Evolutionary conservation across 257 asterid species (phyloP), one percentile per base, ranked within the genome.

Genomic region (Catharanthus roseus): DNA sequence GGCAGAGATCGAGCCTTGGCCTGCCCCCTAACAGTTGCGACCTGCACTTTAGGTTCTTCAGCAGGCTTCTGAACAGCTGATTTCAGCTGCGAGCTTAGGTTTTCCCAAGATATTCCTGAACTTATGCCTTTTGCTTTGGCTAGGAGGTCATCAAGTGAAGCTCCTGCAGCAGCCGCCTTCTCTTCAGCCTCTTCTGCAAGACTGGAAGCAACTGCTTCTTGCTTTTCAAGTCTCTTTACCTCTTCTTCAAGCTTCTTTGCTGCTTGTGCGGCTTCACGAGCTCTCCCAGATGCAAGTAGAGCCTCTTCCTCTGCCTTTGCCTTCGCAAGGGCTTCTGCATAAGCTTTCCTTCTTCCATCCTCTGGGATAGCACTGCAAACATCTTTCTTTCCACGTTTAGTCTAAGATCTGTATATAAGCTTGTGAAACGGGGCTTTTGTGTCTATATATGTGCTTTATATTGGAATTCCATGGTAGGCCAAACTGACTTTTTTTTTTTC

Each of bases 311-410:
- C 93, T 3, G 88, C 87, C 71, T 84, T 79, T 49, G 81, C 85
- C 70, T 88, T 83, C 51, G 78, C 88, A 26, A 85, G 72, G 74
- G 90, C 76, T 76, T 92, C 97, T 0, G 90, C 81, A 58, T 88
- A 92, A n/a, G 86, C 88, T 84, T 91, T 89, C 80, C 99, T 82
- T 79, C 99, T 84, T 26, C 84, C 81, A 54, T 93, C 99, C 85
- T 83, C 99, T 9, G 96, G 97, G 65, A 93, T 88, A 38, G 67
- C 78, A 73, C 99, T 91, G 90, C 65, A 75, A 68, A 39, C 24
- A 77, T 71, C 23, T 47, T 31, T 49, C 50, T 51, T 67, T 50
- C 23, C 29, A 49, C 24, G 31, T 70, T 81, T 68, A 58, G 65
- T 68, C 53, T 49, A 16, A 28, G 24, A 19, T 54, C 36, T 41